Percentiles rank a stretch among this genome's conserved stretches.
These are phyloP conservation scores for Metarhizium humberi DNA, from an alignment of 2,329 filamentous ascomycete genomes.

Conservation along the genomic window DNA sequence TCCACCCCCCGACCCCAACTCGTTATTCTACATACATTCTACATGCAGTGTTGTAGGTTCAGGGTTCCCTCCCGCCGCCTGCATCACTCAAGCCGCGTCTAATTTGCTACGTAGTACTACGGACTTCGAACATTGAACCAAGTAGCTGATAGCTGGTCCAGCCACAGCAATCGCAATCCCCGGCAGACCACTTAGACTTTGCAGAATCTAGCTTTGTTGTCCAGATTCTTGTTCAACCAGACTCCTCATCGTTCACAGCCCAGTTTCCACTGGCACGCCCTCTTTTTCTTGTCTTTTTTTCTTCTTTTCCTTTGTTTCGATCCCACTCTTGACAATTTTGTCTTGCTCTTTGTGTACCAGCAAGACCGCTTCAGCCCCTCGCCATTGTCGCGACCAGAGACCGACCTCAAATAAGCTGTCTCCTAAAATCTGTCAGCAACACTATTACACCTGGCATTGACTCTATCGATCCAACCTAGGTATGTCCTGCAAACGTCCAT, in stretches of 20 bases:
- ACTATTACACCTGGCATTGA: no score
- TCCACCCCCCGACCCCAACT: no score
- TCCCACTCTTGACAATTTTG: neutral
- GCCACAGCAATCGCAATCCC: neutral
- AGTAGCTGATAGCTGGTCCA: neutral
- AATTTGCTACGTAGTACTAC: neutral
- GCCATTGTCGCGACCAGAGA: neutral
- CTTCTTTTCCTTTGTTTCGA: neutral
- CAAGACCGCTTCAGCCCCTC: neutral
- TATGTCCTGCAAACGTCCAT: neutral
- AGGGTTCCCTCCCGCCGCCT: no score
- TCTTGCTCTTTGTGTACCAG: neutral
- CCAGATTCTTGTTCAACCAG: neutral
- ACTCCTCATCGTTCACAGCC: neutral
- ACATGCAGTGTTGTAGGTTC: no score
- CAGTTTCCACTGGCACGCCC: neutral
- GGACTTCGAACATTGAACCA: neutral
- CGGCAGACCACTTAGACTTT: no score
- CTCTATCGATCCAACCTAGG: no score
- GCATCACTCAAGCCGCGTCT: no score
- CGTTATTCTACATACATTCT: no score
- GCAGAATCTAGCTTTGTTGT: neutral
- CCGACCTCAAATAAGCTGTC: neutral
- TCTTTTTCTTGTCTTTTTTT: conserved; percentile 3
- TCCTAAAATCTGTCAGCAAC: no score